phyloP scores from a whole-genome alignment of 2,329 filamentous ascomycete genomes.

The Aspergillus awamori region DNA sequence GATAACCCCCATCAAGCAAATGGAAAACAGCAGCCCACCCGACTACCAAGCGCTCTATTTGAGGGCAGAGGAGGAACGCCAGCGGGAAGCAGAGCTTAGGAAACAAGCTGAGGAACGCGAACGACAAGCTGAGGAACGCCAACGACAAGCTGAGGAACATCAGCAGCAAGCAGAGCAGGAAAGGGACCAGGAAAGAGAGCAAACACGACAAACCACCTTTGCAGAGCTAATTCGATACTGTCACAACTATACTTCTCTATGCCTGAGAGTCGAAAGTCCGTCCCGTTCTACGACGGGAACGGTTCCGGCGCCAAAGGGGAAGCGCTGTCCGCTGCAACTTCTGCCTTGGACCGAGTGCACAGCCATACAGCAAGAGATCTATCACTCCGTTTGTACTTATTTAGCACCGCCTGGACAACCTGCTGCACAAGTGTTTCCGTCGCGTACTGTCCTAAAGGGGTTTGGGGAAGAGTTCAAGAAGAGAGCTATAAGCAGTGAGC shows the following conservation, averaged over 20 bases:
- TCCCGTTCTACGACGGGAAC: conserved; percentile 26
- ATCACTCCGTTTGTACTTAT: conserved; percentile 22
- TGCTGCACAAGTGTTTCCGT: conserved; percentile 12
- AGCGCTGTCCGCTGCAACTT: too few relatives aligned
- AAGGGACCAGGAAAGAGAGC: neutral
- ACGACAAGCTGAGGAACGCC: neutral
- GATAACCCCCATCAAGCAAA: neutral
- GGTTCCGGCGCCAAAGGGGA: too few relatives aligned
- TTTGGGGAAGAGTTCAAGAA: too few relatives aligned
- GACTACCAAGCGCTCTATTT: neutral
- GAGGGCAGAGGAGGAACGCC: neutral
- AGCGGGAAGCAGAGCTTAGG: neutral
- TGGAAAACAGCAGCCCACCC: neutral
- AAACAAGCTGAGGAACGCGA: neutral
- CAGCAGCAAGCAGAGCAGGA: conserved; percentile 5
- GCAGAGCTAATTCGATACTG: conserved; percentile 23
- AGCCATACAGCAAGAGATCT: too few relatives aligned
- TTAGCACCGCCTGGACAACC: conserved; percentile 5
- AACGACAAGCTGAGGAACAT: neutral
- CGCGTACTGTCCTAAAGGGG: conserved; percentile 18
- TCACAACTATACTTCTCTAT: conserved; percentile 23
- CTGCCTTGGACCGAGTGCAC: too few relatives aligned
- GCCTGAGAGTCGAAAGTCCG: conserved; percentile 17
- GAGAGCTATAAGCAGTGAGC: too few relatives aligned
- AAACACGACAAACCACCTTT: conserved; percentile 22